Evolutionary conservation across 768 basidiomycete genomes (phyloP).

Genomic region (Naganishia vaughanmartiniae): DNA sequence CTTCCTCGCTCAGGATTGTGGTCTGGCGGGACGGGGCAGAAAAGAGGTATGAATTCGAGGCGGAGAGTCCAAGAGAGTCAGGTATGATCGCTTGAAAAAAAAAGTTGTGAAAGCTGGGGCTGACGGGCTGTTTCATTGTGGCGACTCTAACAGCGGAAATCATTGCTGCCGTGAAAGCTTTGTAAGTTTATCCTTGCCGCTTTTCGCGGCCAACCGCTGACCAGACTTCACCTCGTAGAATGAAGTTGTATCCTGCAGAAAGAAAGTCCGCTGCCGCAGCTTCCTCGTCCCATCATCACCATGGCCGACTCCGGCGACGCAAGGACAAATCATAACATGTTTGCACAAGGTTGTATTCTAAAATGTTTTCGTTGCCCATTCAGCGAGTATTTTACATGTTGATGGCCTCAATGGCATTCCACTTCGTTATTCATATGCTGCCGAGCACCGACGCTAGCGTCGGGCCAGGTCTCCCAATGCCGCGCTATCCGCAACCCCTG

Average conservation of each 20-base stretch:
- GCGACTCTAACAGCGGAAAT: slow-evolving; percentile 22
- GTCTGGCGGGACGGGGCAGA: slow-evolving; percentile 66
- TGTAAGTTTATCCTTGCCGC: slow-evolving; percentile 8
- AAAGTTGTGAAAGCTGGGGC: slow-evolving; percentile 22
- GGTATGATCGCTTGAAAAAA: slow-evolving; percentile 56
- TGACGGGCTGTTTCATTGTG: neutral
- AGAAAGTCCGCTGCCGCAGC: neutral
- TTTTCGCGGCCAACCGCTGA: neutral
- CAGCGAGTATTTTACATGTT: neutral
- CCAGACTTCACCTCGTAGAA: neutral
- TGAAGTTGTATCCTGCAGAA: slow-evolving; percentile 29
- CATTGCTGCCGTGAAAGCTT: slow-evolving; percentile 13
- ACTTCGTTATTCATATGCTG: too few species aligned
- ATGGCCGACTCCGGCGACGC: slow-evolving; percentile 15
- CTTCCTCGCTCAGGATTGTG: slow-evolving; percentile 74
- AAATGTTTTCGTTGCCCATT: neutral
- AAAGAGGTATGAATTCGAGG: slow-evolving; percentile 97
- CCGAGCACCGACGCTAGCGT: too few species aligned
- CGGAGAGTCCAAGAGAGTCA: slow-evolving; percentile 76
- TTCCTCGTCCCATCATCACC: slow-evolving; percentile 9
- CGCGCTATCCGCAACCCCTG: too few species aligned
- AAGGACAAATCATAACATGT: slow-evolving; percentile 1
- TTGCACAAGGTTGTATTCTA: neutral
- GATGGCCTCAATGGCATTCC: too few species aligned
- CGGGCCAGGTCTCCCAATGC: too few species aligned